phyloP scores from a whole-genome alignment of 2,329 filamentous ascomycete genomes.

The Cercospora zeae-maydis region DNA sequence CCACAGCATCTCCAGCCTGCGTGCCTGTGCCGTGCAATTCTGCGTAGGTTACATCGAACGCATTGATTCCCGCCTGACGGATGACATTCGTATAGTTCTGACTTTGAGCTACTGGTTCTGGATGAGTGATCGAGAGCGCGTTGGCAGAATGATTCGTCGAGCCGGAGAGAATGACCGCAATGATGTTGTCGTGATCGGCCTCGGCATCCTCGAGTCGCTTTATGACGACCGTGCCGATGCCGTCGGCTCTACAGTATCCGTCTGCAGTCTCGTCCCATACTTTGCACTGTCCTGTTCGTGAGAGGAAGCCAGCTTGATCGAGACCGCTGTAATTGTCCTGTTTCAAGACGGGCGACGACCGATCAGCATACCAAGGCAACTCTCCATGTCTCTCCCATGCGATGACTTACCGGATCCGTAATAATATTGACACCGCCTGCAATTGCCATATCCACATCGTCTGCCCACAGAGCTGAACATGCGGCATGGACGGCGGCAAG shows the following conservation, averaged over 20 bases:
- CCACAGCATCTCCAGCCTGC: constrained; percentile 12
- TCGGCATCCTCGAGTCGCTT: constrained; percentile 37
- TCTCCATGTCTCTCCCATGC: no score
- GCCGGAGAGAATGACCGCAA: constrained; percentile 32
- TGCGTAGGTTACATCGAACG: background rate
- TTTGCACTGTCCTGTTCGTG: constrained; percentile 27
- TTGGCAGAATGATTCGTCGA: constrained; percentile 36
- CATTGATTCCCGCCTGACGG: constrained; percentile 13
- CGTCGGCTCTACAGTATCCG: constrained; percentile 39
- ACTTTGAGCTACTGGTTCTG: constrained; percentile 14
- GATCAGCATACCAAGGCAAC: no score
- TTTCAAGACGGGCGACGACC: no score
- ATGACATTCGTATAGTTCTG: background rate
- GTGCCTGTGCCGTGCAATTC: constrained; percentile 21
- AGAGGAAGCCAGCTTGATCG: constrained; percentile 16
- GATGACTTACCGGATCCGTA: constrained; percentile 19
- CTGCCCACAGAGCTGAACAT: constrained; percentile 20
- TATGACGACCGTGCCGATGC: constrained; percentile 29
- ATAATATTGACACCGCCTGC: constrained; percentile 12
- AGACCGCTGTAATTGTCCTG: constrained; percentile 6
- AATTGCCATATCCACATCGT: constrained; percentile 22
- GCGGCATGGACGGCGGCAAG: constrained; percentile 27
- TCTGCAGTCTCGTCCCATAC: constrained; percentile 34
- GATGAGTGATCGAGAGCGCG: constrained; percentile 6
- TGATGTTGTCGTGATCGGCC: constrained; percentile 37